Evolutionary conservation across 805 yeast species (phyloP), one percentile per base, ranked within the genome.

Genomic region (Ogataea polymorpha): DNA sequence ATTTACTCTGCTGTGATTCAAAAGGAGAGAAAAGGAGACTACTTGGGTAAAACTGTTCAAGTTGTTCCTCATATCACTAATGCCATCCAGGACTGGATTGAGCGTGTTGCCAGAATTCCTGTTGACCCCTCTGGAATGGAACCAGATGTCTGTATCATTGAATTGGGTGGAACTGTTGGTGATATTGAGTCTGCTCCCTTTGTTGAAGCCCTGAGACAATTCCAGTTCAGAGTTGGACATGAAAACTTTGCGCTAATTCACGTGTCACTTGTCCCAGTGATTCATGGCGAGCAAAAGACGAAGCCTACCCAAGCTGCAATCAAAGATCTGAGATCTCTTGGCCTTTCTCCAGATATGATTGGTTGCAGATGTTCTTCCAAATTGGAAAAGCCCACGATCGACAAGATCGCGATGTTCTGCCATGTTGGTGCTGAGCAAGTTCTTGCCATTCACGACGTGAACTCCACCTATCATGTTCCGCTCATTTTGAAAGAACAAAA

Each of bases 221-320:
- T 93, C 71, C 99, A 93, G 73, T 93, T 93, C 71, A 81, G 96
- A 62, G 98, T 91, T 46, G 98, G 98, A 14, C 70, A 73, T 43
- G 96, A 88, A 51, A 93, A 87, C 69, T 93, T 93, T 68, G 95
- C 97, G 14, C 75, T 93, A 62, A 87, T 91, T 57, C 99, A 93
- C 57, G 99, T 93, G 35, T 91, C 98, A 32, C 74, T 93, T 50
- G 98, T 93, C 35, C 98, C 98, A 33, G 98, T 93, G 36, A 91
- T 93, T 59, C 96, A 90, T 55, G 99, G 98, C 48, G 99, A 93
- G 72, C 96, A 93, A 67, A 93, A 93, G 75, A 93, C 99, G 31
- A 93, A 93, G 68, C 99, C 99, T 44, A 93, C 99, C 10, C 99
- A 93, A 71, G 99, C 98, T 50, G 99, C 99, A 35, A 86, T 93